These are phyloP conservation scores for Rhodotorula sphaerocarpa DNA, from an alignment of 768 basidiomycete species.

Conservation along the genomic window DNA sequence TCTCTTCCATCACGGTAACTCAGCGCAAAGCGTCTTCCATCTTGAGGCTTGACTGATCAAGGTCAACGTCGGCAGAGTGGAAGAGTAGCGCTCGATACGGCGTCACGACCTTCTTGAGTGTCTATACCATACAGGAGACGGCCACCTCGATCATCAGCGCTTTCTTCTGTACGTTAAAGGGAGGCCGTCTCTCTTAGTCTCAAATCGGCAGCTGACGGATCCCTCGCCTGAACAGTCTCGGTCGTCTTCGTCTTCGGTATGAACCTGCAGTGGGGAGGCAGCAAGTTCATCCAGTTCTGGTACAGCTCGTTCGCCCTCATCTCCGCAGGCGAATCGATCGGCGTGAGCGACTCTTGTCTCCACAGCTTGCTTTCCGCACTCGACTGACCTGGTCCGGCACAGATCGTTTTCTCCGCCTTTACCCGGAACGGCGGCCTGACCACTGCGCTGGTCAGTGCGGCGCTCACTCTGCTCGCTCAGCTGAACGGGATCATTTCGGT, in stretches of 20 bases:
- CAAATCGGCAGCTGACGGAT: background rate
- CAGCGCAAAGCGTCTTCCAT: background rate
- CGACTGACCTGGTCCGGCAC: conserved; percentile 39
- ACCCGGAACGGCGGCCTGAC: conserved; percentile 14
- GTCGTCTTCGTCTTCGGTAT: conserved; percentile 43
- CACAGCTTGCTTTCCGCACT: conserved; percentile 40
- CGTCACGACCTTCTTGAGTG: conserved; percentile 44
- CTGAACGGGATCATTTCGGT: conserved; percentile 40
- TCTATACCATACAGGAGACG: conserved; percentile 44
- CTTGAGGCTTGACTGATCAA: too few species aligned
- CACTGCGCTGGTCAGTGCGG: conserved; percentile 19
- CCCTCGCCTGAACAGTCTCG: background rate
- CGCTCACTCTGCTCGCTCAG: conserved; percentile 9
- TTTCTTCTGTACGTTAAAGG: conserved; percentile 33
- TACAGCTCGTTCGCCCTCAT: conserved; percentile 42
- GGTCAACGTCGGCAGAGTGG: conserved; percentile 41
- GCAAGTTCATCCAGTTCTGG: conserved; percentile 45
- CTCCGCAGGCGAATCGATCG: conserved; percentile 44
- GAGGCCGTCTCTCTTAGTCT: background rate
- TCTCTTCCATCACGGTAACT: conserved; percentile 45
- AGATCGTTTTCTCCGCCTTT: conserved; percentile 29
- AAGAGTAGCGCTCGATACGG: conserved; percentile 46
- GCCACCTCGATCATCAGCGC: conserved; percentile 42
- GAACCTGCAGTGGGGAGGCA: conserved; percentile 41
- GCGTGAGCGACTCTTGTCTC: conserved; percentile 39